Evolutionary conservation across 805 yeast species (phyloP).

Genomic region (Sungouiella blattae): DNA sequence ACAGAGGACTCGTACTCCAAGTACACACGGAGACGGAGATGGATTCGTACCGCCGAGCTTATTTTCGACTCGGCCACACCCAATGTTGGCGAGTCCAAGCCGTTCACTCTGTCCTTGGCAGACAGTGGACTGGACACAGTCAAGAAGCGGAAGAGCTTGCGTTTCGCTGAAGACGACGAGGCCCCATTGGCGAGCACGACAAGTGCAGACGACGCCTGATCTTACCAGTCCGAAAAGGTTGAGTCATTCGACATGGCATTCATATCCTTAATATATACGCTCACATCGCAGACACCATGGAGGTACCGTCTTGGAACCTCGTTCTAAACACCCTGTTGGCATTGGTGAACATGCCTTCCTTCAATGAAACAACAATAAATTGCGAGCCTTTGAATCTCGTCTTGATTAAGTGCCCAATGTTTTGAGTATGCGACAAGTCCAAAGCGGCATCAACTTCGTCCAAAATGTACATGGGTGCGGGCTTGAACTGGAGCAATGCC

Average conservation of each 20-base stretch:
- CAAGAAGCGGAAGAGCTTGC: conserved; percentile 38
- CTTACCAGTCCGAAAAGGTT: no score
- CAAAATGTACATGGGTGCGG: conserved; percentile 97
- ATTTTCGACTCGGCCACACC: no score
- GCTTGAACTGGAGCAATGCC: conserved; percentile 90
- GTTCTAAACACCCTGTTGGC: conserved; percentile 94
- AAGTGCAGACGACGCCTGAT: no score
- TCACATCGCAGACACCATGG: conserved; percentile 76
- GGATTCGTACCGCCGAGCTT: conserved; percentile 93
- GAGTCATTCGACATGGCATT: no score
- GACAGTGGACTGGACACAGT: background rate
- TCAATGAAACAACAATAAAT: conserved; percentile 91
- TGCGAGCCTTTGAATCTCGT: conserved; percentile 94
- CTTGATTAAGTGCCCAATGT: conserved; percentile 93
- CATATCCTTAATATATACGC: no score
- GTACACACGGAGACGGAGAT: conserved; percentile 90
- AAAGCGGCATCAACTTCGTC: conserved; percentile 99
- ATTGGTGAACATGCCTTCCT: conserved; percentile 97
- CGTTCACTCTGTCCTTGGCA: conserved; percentile 3
- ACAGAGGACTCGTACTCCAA: conserved; percentile 85
- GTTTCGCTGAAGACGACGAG: conserved; percentile 49
- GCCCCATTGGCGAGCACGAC: no score
- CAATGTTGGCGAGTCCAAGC: background rate
- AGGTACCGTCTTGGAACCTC: conserved; percentile 93
- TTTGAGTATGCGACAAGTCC: conserved; percentile 95